A percentile compares a stretch with the other conserved stretches of the same genome.
phyloP scores from a whole-genome alignment of 331 rosid species.

The Cucumis variabilis region DNA sequence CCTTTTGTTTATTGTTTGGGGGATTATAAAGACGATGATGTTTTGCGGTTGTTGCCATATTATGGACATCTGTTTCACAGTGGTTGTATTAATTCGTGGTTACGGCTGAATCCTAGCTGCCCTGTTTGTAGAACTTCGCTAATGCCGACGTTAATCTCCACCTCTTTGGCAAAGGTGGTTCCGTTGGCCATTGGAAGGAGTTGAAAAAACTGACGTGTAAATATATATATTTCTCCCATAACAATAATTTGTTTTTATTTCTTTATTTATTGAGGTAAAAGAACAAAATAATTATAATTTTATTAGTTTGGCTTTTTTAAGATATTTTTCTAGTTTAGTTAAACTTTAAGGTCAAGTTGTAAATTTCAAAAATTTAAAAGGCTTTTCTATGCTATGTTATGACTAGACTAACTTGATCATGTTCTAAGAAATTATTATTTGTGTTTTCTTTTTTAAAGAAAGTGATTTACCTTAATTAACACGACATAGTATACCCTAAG shows the following conservation, averaged over 20 bases:
- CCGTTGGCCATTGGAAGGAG: slow-evolving; percentile 55
- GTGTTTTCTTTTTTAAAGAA: too few relatives aligned
- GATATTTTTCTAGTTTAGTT: too few relatives aligned
- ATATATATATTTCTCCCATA: not conserved
- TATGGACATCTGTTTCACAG: slow-evolving; percentile 79
- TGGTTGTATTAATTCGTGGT: slow-evolving; percentile 84
- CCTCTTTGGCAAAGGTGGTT: slow-evolving; percentile 92
- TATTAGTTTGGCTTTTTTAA: too few relatives aligned
- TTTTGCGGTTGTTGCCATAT: slow-evolving; percentile 73
- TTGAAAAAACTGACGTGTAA: not conserved
- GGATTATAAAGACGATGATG: slow-evolving; percentile 68
- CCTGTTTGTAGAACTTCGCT: slow-evolving; percentile 96
- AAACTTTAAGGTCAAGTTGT: not conserved
- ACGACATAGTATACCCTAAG: too few relatives aligned
- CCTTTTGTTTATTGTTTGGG: slow-evolving; percentile 50
- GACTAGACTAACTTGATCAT: too few relatives aligned
- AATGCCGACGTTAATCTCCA: slow-evolving; percentile 80
- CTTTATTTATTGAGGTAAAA: too few relatives aligned
- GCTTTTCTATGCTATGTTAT: not conserved
- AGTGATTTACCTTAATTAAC: too few relatives aligned
- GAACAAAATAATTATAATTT: too few relatives aligned
- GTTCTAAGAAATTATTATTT: not conserved
- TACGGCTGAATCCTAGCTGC: slow-evolving; percentile 78
- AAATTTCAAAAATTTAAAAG: too few relatives aligned
- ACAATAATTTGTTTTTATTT: not conserved